Percentiles rank a stretch among this genome's conserved stretches.
Conservation (phyloP, 495 filamentous ascomycete genomes). For the Cercophora scortea region DNA sequence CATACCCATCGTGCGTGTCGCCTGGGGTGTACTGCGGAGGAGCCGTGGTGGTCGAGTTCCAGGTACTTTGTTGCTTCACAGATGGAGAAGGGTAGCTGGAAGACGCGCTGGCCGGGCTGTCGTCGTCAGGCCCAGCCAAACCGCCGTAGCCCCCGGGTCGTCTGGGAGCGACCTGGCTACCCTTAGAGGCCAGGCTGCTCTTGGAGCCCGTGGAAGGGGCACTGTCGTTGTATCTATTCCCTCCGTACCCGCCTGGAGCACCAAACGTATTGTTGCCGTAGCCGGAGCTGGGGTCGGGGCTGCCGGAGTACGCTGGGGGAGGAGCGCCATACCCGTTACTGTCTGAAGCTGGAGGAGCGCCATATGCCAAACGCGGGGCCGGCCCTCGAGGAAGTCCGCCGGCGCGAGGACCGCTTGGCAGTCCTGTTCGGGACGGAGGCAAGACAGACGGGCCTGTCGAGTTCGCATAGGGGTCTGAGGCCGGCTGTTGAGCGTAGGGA, state of each 20-base stretch:
- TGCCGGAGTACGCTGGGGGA: conserved; percentile 11
- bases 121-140: conserved; percentile 51
- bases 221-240: conserved; percentile 46
- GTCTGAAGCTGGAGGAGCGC: not conserved
- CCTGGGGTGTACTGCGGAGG: conserved; percentile 1
- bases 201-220: not conserved
- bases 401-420: conserved; percentile 9
- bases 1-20: conserved; percentile 50
- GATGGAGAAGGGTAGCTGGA: not conserved
- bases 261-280: conserved; percentile 57
- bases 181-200: not conserved
- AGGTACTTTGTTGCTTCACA: no score
- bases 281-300: conserved; percentile 18
- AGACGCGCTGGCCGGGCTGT: conserved; percentile 3
- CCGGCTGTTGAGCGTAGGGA: conserved; percentile 60
- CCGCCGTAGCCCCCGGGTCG: conserved; percentile 70
- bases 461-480: conserved; percentile 55
- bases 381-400: conserved; percentile 15
- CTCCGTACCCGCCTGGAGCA: conserved; percentile 56
- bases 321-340: conserved; percentile 17
- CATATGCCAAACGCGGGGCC: not conserved
- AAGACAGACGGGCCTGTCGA: conserved; percentile 28
- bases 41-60: no score
- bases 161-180: not conserved
- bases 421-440: conserved; percentile 17